Evolutionary conservation across 2,329 filamentous ascomycete species (phyloP).

Genomic region (Colletotrichum neosansevieriae): DNA sequence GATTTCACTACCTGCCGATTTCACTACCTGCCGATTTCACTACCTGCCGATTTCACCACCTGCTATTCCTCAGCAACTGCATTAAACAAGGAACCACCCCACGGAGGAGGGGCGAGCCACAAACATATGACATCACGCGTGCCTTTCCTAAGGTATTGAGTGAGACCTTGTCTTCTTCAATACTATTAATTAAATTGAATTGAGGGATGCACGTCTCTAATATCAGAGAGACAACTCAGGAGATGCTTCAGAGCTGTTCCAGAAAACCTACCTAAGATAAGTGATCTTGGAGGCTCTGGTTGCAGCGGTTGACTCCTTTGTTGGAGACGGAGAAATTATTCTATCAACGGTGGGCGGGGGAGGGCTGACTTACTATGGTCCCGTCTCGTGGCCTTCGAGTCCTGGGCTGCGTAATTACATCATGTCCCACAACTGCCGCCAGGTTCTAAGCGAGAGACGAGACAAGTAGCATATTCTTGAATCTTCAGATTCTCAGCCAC

Average conservation of each 20-base stretch:
- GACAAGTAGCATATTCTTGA: neutral
- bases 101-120: neutral
- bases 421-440: neutral
- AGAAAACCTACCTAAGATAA: fast-evolving
- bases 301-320: neutral
- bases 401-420: neutral
- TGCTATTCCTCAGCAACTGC: neutral
- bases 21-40: neutral
- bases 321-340: neutral
- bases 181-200: neutral
- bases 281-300: neutral
- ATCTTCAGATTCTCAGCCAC: neutral
- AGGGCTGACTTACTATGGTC: neutral
- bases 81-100: neutral
- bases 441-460: neutral
- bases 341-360: neutral
- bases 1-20: too few species aligned
- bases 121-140: neutral
- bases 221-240: fast-evolving
- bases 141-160: neutral
- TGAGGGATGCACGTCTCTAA: neutral
- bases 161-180: neutral
- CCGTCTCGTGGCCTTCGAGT: neutral
- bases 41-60: too few species aligned
- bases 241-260: neutral